These are phyloP conservation scores for Candida vartiovaarae DNA, from an alignment of 805 yeast genomes.

Conservation along the genomic window DNA sequence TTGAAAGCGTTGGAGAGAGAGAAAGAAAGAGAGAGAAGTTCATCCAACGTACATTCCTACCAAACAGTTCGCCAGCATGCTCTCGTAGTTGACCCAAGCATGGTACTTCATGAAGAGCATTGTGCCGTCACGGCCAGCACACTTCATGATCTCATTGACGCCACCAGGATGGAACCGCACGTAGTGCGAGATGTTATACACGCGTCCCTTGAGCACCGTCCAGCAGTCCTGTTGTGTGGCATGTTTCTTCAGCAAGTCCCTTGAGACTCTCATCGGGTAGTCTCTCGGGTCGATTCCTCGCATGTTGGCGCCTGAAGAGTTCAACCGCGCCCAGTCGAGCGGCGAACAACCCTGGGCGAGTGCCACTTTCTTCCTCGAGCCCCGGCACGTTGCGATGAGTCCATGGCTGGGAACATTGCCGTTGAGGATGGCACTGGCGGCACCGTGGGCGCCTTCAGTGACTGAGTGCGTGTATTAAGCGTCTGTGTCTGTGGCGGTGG, in stretches of 20 bases:
- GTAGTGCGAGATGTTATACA: conserved; percentile 83
- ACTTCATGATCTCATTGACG: conserved; percentile 60
- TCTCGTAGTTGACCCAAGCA: conserved; percentile 78
- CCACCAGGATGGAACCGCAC: conserved; percentile 93
- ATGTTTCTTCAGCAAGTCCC: conserved; percentile 56
- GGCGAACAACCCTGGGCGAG: conserved; percentile 80
- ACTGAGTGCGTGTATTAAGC: not conserved
- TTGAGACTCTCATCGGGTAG: conserved; percentile 51
- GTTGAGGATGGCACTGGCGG: not conserved
- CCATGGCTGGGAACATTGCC: conserved; percentile 10
- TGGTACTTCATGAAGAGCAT: conserved; percentile 64
- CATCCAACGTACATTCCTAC: conserved; percentile 44
- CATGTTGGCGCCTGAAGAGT: conserved; percentile 40
- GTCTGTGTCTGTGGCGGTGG: too few species aligned
- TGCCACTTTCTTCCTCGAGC: conserved; percentile 45
- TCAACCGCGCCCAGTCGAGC: conserved; percentile 73
- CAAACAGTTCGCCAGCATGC: conserved; percentile 70
- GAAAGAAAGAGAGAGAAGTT: too few species aligned
- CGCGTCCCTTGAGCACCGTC: conserved; percentile 75
- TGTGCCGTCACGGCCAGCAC: conserved; percentile 85
- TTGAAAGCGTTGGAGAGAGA: too few species aligned
- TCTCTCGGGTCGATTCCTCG: conserved; percentile 45
- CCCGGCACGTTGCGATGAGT: conserved; percentile 17
- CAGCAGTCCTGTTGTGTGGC: conserved; percentile 64
- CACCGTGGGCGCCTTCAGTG: not conserved